Evolutionary conservation across 345 rosid species (phyloP).

Genomic region (Pugionium dolabratum): DNA sequence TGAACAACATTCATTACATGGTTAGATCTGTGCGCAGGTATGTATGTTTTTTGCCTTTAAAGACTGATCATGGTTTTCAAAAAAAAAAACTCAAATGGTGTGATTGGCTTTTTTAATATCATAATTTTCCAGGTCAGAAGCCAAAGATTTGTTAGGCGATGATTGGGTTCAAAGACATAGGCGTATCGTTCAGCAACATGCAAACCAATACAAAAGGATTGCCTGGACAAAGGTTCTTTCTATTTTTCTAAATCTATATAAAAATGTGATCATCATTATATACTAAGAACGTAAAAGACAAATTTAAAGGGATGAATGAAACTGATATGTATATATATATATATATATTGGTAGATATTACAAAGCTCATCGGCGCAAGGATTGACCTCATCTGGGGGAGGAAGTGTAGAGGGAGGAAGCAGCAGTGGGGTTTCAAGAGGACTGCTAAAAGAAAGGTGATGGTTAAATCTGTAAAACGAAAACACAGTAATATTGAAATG

Average conservation of each 20-base stretch:
- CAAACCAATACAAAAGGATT: no score
- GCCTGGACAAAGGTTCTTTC: no score
- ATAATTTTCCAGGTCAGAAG: no score
- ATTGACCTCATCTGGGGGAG: conserved; percentile 90
- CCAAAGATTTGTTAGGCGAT: no score
- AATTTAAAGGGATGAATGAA: no score
- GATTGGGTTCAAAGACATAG: no score
- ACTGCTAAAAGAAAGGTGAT: conserved; percentile 82
- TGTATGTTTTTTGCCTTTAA: conserved; percentile 27
- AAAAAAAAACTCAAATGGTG: no score
- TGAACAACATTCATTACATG: conserved; percentile 99
- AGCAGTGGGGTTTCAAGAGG: conserved; percentile 94
- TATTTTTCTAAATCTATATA: no score
- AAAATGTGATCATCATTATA: no score
- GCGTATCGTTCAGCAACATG: no score
- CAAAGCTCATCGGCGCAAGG: conserved; percentile 88
- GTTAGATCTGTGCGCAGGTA: conserved; percentile 99
- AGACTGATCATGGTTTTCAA: conserved; percentile 1
- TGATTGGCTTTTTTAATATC: no score
- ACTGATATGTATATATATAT: neutral
- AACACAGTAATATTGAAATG: neutral
- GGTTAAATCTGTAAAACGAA: neutral
- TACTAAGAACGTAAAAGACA: no score
- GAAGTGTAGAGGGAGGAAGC: conserved; percentile 66
- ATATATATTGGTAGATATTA: conserved; percentile 54